Evolutionary conservation across 306 rosid genomes (phyloP).

Genomic region (Quillaja saponaria): DNA sequence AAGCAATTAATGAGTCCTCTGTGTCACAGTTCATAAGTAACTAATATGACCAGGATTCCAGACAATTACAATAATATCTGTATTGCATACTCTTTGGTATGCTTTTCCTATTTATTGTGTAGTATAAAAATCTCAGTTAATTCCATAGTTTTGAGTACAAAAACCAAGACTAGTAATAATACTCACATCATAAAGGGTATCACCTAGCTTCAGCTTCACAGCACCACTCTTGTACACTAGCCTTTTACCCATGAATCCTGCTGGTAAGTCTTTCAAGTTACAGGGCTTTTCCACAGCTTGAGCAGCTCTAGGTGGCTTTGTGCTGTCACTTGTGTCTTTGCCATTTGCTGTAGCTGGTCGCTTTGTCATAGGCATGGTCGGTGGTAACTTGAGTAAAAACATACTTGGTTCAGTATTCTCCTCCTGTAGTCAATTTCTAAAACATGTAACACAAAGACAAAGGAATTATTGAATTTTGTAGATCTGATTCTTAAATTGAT

Average conservation of each 20-base stretch:
- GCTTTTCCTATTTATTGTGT: no score
- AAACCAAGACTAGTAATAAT: conserved; percentile 1
- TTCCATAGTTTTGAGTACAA: conserved; percentile 6
- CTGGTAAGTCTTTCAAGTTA: conserved; percentile 53
- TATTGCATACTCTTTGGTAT: no score
- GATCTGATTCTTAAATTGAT: conserved; percentile 3
- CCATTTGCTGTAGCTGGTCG: conserved; percentile 31
- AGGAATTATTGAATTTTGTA: conserved; percentile 15
- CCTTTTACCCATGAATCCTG: conserved; percentile 84
- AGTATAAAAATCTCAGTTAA: not conserved
- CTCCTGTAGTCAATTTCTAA: conserved; percentile 56
- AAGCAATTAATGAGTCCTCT: not conserved
- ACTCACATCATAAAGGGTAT: conserved; percentile 81
- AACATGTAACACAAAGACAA: conserved; percentile 16
- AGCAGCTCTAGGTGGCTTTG: conserved; percentile 27
- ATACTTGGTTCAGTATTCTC: conserved; percentile 61
- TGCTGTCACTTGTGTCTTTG: conserved; percentile 32
- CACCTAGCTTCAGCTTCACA: conserved; percentile 74
- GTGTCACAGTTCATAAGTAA: not conserved
- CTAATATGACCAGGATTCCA: no score
- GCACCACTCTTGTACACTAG: conserved; percentile 76
- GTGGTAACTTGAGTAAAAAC: conserved; percentile 64
- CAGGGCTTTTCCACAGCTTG: conserved; percentile 30
- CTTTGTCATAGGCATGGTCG: conserved; percentile 47
- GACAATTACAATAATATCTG: no score